Base-by-base conservation (phyloP, 2,329 filamentous ascomycete genomes). In the Anthostomella pinea region DNA sequence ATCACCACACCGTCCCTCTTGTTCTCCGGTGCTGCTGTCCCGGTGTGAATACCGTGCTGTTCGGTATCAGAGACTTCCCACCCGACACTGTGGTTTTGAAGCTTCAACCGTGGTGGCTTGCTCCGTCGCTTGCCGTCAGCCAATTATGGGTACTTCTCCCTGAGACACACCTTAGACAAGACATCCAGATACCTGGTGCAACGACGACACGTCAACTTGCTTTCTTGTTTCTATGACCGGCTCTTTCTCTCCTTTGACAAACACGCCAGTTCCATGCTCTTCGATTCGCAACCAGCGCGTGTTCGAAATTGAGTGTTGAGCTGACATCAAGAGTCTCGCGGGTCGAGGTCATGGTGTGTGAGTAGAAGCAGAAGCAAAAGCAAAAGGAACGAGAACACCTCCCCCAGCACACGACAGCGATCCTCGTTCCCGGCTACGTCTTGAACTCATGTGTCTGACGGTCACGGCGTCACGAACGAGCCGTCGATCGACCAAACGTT, bases 151-250 rank as follows among this genome's bases (percentile, higher is more conserved):
- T 22, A 28, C 14, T 20, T 26, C 23, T 24, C 17, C 20, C 37
- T 46, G 38, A 56, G 48, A 56, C 54, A 53, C 8, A 26, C 25
- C 25, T 16, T 15, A 17, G 27, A 31, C 41, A 38, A 49, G 46
- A 49, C 50, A 51, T 37, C 43, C 25, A 35, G 19, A 39, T 46
- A 30, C 22, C 35, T 41, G 21, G 43, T 47, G 34, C 28, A 40
- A 42, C 43, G 35, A 43, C 32, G 35, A 43, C 32, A 39, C 26
- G 23, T 28, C 25, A 23, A 34, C 29, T 25, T 30, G 30, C 30
- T 26, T 28, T 27, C 26, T 25, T 36, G 29, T 27, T 23, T 22
- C 20, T 19, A n/a, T n/a, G n/a, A n/a, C n/a, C n/a, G n/a, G n/a
- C 28, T 29, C 33, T 11, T 8, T 29, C 16, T 33, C 21, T 31